Conservation (phyloP, 1,139 yeast species). For the Wickerhamomyces sp. region DNA sequence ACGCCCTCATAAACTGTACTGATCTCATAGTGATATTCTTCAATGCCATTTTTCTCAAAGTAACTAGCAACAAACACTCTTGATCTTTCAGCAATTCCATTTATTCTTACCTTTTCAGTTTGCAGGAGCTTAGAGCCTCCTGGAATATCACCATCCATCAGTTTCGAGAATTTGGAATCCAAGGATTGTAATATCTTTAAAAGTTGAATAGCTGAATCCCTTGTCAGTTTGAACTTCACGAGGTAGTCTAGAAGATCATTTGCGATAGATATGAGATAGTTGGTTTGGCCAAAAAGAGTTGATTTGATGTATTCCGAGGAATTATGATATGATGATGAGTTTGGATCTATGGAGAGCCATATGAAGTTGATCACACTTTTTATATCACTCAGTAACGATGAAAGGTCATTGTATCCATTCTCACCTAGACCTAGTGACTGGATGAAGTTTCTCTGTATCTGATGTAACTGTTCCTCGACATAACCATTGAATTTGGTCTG, state of each 20-base stretch:
- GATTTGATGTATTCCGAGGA: background rate
- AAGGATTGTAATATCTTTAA: constrained; percentile 12
- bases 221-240: constrained; percentile 3
- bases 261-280: constrained; percentile 20
- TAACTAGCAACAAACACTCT: constrained; percentile 8
- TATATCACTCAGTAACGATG: constrained; percentile 13
- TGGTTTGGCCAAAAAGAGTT: constrained; percentile 21
- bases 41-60: constrained; percentile 12
- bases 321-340: background rate
- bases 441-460: constrained; percentile 19
- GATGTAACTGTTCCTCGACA: constrained; percentile 18
- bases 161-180: constrained; percentile 15
- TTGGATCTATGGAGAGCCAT: constrained; percentile 20
- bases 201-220: constrained; percentile 9
- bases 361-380: constrained; percentile 15
- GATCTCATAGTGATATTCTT: constrained; percentile 19
- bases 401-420: constrained; percentile 12
- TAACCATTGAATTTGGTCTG: constrained; percentile 20
- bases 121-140: constrained; percentile 11
- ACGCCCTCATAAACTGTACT: constrained; percentile 16
- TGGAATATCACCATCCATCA: constrained; percentile 17
- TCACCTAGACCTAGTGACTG: constrained; percentile 17
- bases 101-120: constrained; percentile 18
- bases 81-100: constrained; percentile 20
- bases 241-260: constrained; percentile 17